These are phyloP conservation scores for Cercophora samala DNA, from an alignment of 495 filamentous ascomycete species.

Conservation along the genomic window DNA sequence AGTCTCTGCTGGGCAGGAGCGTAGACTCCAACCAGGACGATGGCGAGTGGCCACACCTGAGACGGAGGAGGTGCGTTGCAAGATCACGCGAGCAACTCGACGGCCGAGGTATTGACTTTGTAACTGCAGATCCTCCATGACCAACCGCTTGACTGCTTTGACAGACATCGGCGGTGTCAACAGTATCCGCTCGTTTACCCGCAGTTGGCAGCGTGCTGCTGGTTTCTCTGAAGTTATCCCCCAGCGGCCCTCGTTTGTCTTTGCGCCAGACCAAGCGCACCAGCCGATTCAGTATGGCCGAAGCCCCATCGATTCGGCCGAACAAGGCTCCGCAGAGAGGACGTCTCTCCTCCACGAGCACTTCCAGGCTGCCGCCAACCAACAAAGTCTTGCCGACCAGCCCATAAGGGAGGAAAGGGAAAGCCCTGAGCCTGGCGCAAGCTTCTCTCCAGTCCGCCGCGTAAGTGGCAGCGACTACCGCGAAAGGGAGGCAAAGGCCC, in stretches of 20 bases:
- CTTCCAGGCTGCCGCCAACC: constrained; percentile 31
- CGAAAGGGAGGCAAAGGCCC: constrained; percentile 42
- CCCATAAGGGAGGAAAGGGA: constrained; percentile 22
- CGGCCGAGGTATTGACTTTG: constrained; percentile 14
- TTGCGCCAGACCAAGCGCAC: constrained; percentile 46
- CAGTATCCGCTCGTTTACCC: constrained; percentile 89
- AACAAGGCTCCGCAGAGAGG: constrained; percentile 24
- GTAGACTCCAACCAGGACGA: constrained; percentile 28
- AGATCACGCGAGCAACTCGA: background rate
- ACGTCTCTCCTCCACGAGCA: constrained; percentile 42
- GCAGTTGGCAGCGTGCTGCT: constrained; percentile 90
- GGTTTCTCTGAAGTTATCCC: constrained; percentile 82
- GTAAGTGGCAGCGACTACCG: constrained; percentile 31
- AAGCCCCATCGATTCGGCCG: constrained; percentile 30
- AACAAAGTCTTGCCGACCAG: constrained; percentile 23
- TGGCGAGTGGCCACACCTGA: constrained; percentile 36
- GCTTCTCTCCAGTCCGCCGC: constrained; percentile 17
- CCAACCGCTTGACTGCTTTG: constrained; percentile 63
- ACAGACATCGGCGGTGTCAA: constrained; percentile 86
- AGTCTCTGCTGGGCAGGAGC: constrained; percentile 41
- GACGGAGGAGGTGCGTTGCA: constrained; percentile 36
- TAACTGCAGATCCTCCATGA: constrained; percentile 63
- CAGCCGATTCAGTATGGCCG: constrained; percentile 34
- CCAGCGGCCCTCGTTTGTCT: constrained; percentile 66
- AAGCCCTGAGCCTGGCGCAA: constrained; percentile 24